Base-by-base conservation (phyloP, 169 alveolate species). In the Amoebophrya sp. region DNA sequence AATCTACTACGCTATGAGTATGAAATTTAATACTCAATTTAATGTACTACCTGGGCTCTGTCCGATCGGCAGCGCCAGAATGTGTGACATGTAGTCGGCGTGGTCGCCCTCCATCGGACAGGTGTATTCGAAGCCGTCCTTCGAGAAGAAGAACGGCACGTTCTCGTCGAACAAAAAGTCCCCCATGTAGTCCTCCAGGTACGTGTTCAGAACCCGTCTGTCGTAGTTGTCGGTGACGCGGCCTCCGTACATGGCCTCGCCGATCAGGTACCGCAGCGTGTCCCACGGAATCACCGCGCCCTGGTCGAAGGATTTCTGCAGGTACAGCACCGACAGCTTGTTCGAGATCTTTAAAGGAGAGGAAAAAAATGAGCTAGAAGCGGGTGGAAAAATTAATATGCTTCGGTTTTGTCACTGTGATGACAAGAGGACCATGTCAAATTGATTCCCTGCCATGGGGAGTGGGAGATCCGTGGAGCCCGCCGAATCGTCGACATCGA, bases 231-330 rank as follows among this genome's bases (percentile, higher is more conserved):
- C 99, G 23, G 99, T 97, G 40, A 98, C 99, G 91, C 98, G 97
- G 10, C 99, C 99, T 31, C 99, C 99, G 91, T 98, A 98, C 98
- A 96, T 96, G 89, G 98, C 98, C 92, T 97, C 98, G 69, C 98
- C 99, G 29, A 96, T 96, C 91, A 97, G 94, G 92, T 96, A 97
- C 92, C 97, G 89, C 45, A 58, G n/a, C 18, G 67, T n/a, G n/a
- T n/a, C n/a, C n/a, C n/a, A n/a, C n/a, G n/a, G n/a, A n/a, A n/a
- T n/a, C n/a, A n/a, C 92, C 88, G 88, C 92, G 88, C 92, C 92
- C 50, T 91, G 88, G 92, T 91, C 92, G 29, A 39, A 50, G 90
- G 90, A 50, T 89, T 91, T 91, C 89, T 91, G 93, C 89, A 91
- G 41, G 78, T 91, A 91, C 34, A 91, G 89, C 58, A 58, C 89